These are phyloP conservation scores for Rhodotorula graminis DNA, from an alignment of 768 basidiomycete genomes.

Conservation along the genomic window DNA sequence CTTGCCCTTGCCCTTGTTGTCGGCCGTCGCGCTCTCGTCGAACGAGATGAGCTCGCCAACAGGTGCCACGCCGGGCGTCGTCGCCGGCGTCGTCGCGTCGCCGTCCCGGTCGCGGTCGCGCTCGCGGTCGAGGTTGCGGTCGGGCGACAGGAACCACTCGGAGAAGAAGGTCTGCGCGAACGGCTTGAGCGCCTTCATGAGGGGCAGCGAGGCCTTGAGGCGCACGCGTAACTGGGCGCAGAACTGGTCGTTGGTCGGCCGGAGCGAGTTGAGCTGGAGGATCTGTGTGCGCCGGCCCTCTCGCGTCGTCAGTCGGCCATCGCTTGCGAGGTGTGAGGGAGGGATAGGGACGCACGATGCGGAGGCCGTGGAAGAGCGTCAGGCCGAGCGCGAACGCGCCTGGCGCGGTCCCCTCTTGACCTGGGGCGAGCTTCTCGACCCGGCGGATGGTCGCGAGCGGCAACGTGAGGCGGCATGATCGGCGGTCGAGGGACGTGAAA, in stretches of 20 bases:
- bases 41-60: conserved; percentile 42
- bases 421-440: conserved; percentile 87
- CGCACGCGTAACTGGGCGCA: conserved; percentile 81
- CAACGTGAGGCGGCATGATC: conserved; percentile 83
- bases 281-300: conserved; percentile 47
- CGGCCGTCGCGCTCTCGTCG: conserved; percentile 25
- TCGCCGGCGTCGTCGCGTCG: conserved; percentile 2
- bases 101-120: neutral
- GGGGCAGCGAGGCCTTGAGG: conserved; percentile 78
- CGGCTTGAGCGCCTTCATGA: conserved; percentile 86
- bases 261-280: conserved; percentile 85
- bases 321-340: no score
- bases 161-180: conserved; percentile 93
- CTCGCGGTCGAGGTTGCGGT: conserved; percentile 12
- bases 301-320: neutral
- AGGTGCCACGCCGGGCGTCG: no score
- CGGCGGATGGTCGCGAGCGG: conserved; percentile 87
- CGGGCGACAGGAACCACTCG: conserved; percentile 54
- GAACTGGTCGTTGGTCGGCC: conserved; percentile 79
- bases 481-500: conserved; percentile 84
- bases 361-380: conserved; percentile 86
- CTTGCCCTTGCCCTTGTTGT: conserved; percentile 38
- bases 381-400: conserved; percentile 95
- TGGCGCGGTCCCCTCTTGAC: conserved; percentile 52
- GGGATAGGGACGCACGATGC: conserved; percentile 59